A percentile compares a stretch with the other conserved stretches of the same genome.
phyloP scores from a whole-genome alignment of 73 alveolate species.

The Paramecium caudatum region DNA sequence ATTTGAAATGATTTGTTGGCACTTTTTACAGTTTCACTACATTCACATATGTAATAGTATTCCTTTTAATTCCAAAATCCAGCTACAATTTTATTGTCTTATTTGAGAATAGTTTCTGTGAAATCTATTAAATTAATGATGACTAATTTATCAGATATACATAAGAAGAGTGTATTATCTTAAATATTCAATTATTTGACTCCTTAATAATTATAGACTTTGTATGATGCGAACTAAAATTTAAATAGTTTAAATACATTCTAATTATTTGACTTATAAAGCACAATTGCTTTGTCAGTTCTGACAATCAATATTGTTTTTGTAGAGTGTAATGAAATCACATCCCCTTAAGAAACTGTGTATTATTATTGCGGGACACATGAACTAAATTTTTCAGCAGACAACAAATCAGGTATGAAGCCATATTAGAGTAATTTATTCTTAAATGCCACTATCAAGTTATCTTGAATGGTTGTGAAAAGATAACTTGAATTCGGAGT shows the following conservation, averaged over 20 bases:
- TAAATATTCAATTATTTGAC: not conserved
- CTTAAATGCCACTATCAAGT: not conserved
- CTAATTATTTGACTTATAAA: not conserved
- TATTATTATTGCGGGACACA: not conserved
- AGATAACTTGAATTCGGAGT: conserved; percentile 31
- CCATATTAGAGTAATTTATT: not conserved
- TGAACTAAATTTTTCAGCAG: not conserved
- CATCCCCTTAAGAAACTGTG: not conserved
- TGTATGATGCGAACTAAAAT: not conserved
- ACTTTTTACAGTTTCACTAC: not conserved
- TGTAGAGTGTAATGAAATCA: not conserved
- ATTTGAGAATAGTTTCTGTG: not conserved
- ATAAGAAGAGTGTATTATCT: not conserved
- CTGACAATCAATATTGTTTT: not conserved
- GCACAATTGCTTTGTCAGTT: not conserved
- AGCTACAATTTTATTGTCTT: not conserved
- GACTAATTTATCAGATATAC: not conserved
- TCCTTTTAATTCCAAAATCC: not conserved
- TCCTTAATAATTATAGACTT: not conserved
- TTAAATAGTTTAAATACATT: conserved; percentile 38
- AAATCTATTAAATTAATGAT: not conserved
- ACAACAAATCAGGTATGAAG: not conserved
- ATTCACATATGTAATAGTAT: not conserved
- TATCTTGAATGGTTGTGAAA: not conserved
- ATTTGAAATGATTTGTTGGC: not conserved